These are phyloP conservation scores for Apophysomyces sp. DNA, from an alignment of 371 early-diverging fungal species.

Conservation along the genomic window DNA sequence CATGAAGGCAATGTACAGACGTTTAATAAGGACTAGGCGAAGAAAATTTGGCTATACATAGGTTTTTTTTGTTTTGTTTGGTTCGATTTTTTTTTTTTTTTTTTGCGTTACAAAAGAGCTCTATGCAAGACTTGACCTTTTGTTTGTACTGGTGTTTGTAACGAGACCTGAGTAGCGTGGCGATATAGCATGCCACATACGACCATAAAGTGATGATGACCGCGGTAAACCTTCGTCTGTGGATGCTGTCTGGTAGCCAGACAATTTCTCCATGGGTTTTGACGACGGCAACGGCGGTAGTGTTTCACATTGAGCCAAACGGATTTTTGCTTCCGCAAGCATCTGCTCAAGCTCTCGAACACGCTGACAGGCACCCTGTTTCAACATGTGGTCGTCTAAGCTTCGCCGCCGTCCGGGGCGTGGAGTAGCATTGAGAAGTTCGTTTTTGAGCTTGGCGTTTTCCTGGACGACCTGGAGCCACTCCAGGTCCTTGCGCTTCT, in stretches of 20 bases:
- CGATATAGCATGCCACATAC: constrained; percentile 21
- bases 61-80: too few relatives aligned
- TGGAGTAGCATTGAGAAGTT: not conserved
- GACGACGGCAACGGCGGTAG: not conserved
- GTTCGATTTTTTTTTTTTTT: too few relatives aligned
- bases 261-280: not conserved
- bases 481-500: constrained; percentile 18
- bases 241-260: not conserved
- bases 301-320: constrained; percentile 6
- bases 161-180: constrained; percentile 2
- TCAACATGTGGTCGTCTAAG: not conserved
- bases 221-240: not conserved
- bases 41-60: too few relatives aligned
- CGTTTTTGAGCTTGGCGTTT: constrained; percentile 12
- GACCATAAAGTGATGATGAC: constrained; percentile 24
- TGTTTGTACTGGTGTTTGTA: not conserved
- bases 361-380: constrained; percentile 4
- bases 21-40: too few relatives aligned
- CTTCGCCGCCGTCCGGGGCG: constrained; percentile 4
- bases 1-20: too few relatives aligned
- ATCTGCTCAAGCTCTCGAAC: constrained; percentile 9
- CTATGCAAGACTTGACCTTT: not conserved
- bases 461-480: constrained; percentile 14
- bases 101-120: not conserved
- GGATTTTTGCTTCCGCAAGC: constrained; percentile 9